Evolutionary conservation across 805 yeast species (phyloP).

Genomic region (Wickerhamomyces chaumierensis): DNA sequence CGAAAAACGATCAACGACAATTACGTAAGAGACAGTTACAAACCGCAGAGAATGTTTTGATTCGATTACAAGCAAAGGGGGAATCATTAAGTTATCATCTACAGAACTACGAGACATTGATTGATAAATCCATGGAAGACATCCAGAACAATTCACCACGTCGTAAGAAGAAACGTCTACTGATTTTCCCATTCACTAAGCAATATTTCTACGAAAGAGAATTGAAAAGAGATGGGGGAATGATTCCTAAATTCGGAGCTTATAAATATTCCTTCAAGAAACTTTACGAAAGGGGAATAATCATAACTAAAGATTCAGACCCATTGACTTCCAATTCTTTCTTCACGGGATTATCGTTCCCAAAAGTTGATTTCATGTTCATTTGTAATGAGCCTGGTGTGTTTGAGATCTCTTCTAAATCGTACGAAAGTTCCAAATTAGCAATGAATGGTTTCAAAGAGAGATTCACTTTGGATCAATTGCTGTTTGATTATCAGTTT

Average conservation of each 20-base stretch:
- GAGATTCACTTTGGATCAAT: conserved; percentile 55
- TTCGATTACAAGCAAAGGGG: conserved; percentile 33
- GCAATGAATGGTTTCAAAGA: conserved; percentile 45
- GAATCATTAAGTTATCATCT: conserved; percentile 29
- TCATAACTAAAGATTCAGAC: conserved; percentile 28
- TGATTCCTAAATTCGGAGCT: conserved; percentile 68
- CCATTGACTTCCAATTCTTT: conserved; percentile 23
- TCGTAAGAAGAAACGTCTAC: conserved; percentile 10
- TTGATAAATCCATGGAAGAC: conserved; percentile 38
- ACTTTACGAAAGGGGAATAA: conserved; percentile 60
- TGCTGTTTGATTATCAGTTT: conserved; percentile 57
- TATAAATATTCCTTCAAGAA: conserved; percentile 68
- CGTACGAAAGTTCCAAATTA: conserved; percentile 36
- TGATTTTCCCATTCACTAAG: conserved; percentile 51
- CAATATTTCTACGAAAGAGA: conserved; percentile 70
- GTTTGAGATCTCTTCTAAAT: conserved; percentile 66
- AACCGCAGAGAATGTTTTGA: conserved; percentile 32
- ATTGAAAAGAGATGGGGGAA: conserved; percentile 50
- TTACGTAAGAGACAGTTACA: conserved; percentile 34
- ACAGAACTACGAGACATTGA: conserved; percentile 32
- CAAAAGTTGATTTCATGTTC: conserved; percentile 64
- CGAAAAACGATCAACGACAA: conserved; percentile 40
- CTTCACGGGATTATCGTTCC: conserved; percentile 33
- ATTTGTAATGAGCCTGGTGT: conserved; percentile 64
- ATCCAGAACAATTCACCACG: conserved; percentile 30